These are phyloP conservation scores for Aegilops bicornis DNA, from an alignment of 176 grass and related monocot species.

Conservation along the genomic window DNA sequence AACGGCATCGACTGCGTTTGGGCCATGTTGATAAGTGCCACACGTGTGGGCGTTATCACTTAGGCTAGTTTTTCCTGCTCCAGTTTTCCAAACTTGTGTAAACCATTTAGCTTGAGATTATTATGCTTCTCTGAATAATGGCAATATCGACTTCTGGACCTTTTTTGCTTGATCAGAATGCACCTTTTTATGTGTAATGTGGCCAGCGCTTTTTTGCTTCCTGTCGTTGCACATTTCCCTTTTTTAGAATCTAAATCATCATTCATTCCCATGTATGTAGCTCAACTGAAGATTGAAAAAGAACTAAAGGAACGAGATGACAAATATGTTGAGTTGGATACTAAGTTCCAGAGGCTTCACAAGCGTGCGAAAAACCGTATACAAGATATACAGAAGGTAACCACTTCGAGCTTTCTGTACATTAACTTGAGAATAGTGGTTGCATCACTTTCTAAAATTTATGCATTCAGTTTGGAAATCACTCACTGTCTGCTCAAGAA, in stretches of 20 bases:
- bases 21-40: too few relatives aligned
- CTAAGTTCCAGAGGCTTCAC: conserved; percentile 97
- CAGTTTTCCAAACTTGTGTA: not conserved
- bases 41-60: too few relatives aligned
- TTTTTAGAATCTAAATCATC: conserved; percentile 47
- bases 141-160: conserved; percentile 3
- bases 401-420: not conserved
- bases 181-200: conserved; percentile 1
- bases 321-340: conserved; percentile 84
- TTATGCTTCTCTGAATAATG: not conserved
- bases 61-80: not conserved
- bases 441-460: not conserved
- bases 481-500: not conserved
- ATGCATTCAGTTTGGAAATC: not conserved
- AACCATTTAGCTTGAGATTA: not conserved
- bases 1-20: too few relatives aligned
- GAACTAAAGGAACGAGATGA: conserved; percentile 96
- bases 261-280: conserved; percentile 61
- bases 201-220: not conserved
- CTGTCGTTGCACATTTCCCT: not conserved
- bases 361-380: conserved; percentile 96
- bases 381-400: conserved; percentile 98
- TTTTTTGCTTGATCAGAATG: conserved; percentile 18
- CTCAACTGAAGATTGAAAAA: conserved; percentile 84
- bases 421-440: conserved; percentile 15